Percentiles rank a stretch among this genome's conserved stretches.
Conservation (phyloP, 1,284 basidiomycete genomes). For the Rhodotorula sp. region DNA sequence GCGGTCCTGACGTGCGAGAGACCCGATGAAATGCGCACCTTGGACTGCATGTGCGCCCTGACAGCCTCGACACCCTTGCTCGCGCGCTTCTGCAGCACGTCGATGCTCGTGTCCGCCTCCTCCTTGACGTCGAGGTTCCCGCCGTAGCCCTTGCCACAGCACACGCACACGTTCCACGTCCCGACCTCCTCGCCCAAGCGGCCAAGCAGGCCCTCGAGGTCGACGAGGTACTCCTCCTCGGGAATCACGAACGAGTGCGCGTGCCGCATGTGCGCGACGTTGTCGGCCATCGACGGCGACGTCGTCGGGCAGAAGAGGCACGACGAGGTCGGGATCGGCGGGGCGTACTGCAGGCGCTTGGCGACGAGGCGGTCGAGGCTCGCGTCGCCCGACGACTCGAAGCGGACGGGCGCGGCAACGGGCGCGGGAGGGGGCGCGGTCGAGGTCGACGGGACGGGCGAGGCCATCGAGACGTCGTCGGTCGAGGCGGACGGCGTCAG, state of each 20-base stretch:
- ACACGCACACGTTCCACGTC: conserved; percentile 89
- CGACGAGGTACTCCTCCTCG: conserved; percentile 85
- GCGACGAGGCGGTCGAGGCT: conserved; percentile 73
- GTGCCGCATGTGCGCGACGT: conserved; percentile 82
- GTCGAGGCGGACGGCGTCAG: conserved; percentile 2
- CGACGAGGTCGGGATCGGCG: conserved; percentile 47
- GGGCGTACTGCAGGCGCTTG: conserved; percentile 60
- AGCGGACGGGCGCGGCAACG: conserved; percentile 54
- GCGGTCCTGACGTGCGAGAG: background rate
- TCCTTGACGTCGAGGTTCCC: conserved; percentile 60
- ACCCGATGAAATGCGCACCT: conserved; percentile 53
- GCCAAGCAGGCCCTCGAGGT: conserved; percentile 74
- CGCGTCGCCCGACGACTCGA: conserved; percentile 65
- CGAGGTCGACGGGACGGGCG: conserved; percentile 36
- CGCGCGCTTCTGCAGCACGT: conserved; percentile 40
- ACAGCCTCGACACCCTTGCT: conserved; percentile 67
- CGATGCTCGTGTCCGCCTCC: conserved; percentile 52
- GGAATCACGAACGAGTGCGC: conserved; percentile 95
- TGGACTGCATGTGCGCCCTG: conserved; percentile 90
- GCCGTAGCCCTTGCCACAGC: conserved; percentile 59
- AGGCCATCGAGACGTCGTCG: conserved; percentile 28
- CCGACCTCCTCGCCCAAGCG: conserved; percentile 94
- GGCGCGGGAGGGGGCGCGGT: conserved; percentile 23
- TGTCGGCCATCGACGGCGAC: conserved; percentile 58
- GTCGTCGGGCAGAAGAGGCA: conserved; percentile 82